These are phyloP conservation scores for Avena sativa DNA, from an alignment of 176 grass and related monocot genomes.

Conservation along the genomic window DNA sequence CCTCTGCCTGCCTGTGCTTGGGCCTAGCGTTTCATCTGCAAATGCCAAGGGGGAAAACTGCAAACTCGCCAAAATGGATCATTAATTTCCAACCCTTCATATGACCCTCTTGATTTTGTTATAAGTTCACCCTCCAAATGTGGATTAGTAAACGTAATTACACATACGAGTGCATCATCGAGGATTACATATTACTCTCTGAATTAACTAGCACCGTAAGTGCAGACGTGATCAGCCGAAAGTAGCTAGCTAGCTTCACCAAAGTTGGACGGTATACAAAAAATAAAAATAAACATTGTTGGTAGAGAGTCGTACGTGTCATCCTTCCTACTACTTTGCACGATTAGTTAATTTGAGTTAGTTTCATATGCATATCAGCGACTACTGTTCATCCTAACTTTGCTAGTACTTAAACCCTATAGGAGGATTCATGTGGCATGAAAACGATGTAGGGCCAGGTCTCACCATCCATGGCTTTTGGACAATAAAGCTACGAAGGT, in stretches of 20 bases:
- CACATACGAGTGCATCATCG: neutral
- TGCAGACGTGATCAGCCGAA: neutral
- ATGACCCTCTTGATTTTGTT: neutral
- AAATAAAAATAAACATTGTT: neutral
- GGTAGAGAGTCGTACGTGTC: neutral
- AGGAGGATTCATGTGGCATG: neutral
- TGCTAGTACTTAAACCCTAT: neutral
- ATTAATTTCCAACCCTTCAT: neutral
- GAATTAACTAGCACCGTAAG: neutral
- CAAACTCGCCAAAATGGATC: neutral
- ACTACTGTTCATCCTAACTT: neutral
- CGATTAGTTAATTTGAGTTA: neutral
- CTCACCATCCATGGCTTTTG: conserved; percentile 60
- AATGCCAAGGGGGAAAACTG: neutral
- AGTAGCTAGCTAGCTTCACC: neutral
- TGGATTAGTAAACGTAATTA: too few relatives aligned
- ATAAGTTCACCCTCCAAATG: neutral
- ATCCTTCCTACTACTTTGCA: neutral
- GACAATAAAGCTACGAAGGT: conserved; percentile 44
- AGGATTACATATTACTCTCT: neutral
- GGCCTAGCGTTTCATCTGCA: neutral
- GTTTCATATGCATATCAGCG: neutral
- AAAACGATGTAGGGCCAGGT: conserved; percentile 7
- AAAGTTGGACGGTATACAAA: neutral
- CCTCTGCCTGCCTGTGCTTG: too few relatives aligned